Conservation (phyloP, 2,329 filamentous ascomycete genomes). For the Phyllosticta citribraziliensis region DNA sequence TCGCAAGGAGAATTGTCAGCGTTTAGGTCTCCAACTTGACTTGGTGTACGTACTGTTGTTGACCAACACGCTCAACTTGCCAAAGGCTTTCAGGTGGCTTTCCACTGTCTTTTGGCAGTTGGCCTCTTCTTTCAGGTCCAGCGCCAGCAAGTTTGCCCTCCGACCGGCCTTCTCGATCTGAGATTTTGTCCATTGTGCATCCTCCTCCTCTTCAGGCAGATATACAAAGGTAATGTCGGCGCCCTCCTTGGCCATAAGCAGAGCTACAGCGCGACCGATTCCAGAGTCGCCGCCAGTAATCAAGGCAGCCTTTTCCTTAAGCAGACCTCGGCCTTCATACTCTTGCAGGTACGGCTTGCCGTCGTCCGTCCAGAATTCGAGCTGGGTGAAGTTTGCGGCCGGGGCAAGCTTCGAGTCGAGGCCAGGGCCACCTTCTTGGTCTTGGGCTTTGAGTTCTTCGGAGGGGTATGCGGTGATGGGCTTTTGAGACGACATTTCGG, state of each 20-base stretch:
- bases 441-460: constrained; percentile 18
- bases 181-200: constrained; percentile 45
- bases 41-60: constrained; percentile 37
- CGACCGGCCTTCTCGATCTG: constrained; percentile 43
- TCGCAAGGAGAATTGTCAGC: neutral
- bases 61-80: constrained; percentile 39
- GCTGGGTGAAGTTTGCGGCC: constrained; percentile 22
- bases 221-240: constrained; percentile 48
- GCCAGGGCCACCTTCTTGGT: constrained; percentile 22
- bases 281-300: constrained; percentile 21
- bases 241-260: constrained; percentile 49
- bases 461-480: constrained; percentile 17
- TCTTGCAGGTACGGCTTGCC: constrained; percentile 23
- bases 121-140: constrained; percentile 41
- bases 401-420: constrained; percentile 22
- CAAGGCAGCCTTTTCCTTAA: constrained; percentile 23
- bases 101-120: constrained; percentile 44
- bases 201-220: constrained; percentile 45
- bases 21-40: neutral
- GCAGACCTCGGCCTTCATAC: constrained; percentile 22
- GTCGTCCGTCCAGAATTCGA: constrained; percentile 22
- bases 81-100: constrained; percentile 41
- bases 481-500: constrained; percentile 2
- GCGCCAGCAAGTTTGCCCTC: constrained; percentile 38
- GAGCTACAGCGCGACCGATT: constrained; percentile 37